A percentile compares a stretch with the other conserved stretches of the same genome.
These are phyloP conservation scores for Serendipita sp. DNA, from an alignment of 1,284 basidiomycete genomes.

Conservation along the genomic window DNA sequence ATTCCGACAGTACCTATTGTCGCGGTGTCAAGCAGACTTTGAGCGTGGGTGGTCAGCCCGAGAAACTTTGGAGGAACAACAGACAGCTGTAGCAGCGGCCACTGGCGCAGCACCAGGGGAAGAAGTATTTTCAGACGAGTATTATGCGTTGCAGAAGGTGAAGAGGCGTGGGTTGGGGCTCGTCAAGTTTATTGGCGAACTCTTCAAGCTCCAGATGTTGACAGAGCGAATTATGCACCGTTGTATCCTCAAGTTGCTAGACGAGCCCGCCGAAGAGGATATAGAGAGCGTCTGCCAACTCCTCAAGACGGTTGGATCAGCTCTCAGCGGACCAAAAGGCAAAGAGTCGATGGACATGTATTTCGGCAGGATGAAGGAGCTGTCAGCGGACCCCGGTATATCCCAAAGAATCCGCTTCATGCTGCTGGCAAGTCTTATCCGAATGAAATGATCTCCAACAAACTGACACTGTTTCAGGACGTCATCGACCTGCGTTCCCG, in stretches of 20 bases:
- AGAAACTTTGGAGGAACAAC: constrained; percentile 24
- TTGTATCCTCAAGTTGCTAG: constrained; percentile 38
- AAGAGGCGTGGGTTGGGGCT: constrained; percentile 45
- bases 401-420: constrained; percentile 40
- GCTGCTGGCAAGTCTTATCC: constrained; percentile 31
- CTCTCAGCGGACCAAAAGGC: constrained; percentile 30
- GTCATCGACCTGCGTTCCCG: constrained; percentile 77
- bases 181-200: constrained; percentile 32
- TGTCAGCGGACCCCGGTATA: constrained; percentile 23
- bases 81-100: constrained; percentile 26
- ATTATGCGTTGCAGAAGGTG: constrained; percentile 44
- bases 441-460: constrained; percentile 6
- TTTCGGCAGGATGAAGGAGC: constrained; percentile 32
- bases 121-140: constrained; percentile 45
- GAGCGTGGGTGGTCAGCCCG: constrained; percentile 63
- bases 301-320: constrained; percentile 35
- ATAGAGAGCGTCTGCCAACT: constrained; percentile 43
- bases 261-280: constrained; percentile 45
- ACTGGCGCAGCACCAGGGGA: constrained; percentile 26
- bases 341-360: constrained; percentile 32
- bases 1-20: constrained; percentile 90
- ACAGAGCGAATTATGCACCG: constrained; percentile 39
- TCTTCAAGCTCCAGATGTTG: constrained; percentile 44
- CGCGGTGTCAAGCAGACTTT: constrained; percentile 89
- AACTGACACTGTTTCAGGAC: constrained; percentile 36